phyloP scores from a whole-genome alignment of 2,329 filamentous ascomycete genomes.

The Mollisia scopiformis region DNA sequence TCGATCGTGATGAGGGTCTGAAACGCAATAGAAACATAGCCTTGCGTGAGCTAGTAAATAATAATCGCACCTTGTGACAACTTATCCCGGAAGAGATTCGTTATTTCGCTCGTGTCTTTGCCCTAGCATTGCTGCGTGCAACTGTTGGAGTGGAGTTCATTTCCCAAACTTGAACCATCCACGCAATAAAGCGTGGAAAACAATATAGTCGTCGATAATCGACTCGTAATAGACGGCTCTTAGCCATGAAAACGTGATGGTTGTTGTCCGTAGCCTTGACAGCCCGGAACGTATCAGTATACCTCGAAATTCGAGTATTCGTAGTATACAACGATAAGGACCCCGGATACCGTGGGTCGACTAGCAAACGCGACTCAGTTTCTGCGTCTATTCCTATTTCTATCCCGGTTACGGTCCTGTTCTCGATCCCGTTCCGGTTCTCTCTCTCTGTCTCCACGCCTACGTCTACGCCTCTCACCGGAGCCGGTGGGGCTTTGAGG shows the following conservation, averaged over 20 bases:
- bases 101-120: neutral
- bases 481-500: neutral
- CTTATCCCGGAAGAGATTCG: neutral
- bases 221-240: neutral
- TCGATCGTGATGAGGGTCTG: no score
- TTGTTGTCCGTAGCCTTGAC: neutral
- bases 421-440: neutral
- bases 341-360: neutral
- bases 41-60: no score
- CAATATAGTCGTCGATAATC: no score
- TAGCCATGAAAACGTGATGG: neutral
- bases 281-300: neutral
- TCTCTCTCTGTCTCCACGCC: neutral
- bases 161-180: no score
- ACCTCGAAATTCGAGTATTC: neutral
- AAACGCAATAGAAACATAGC: no score
- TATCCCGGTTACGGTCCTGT: neutral
- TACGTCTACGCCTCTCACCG: neutral
- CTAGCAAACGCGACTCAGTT: neutral
- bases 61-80: neutral
- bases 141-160: no score
- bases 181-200: no score
- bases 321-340: neutral
- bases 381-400: neutral
- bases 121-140: no score